These are phyloP conservation scores for Ophiostoma triangulosporum DNA, from an alignment of 2,329 filamentous ascomycete species.

Conservation along the genomic window DNA sequence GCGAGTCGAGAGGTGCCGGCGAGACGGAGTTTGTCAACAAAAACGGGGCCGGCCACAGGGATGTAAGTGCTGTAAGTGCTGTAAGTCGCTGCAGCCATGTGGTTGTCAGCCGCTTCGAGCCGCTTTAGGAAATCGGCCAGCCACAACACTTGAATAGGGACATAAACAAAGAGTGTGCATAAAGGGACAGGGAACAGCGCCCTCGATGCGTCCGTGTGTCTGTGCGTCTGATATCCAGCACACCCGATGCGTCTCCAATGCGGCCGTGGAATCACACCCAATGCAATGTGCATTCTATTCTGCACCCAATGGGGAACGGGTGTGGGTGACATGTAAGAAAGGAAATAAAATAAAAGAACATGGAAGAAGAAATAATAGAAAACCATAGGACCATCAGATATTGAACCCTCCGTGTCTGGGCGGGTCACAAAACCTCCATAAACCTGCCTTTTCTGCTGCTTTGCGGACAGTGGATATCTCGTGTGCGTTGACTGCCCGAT, in stretches of 20 bases:
- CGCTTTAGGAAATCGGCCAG: neutral
- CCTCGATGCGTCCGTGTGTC: neutral
- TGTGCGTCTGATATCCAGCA: too few species aligned
- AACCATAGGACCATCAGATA: conserved; percentile 21
- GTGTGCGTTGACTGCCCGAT: conserved; percentile 49
- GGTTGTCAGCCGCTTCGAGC: neutral
- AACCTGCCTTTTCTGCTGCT: conserved; percentile 55
- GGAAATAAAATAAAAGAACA: neutral
- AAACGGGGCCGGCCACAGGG: neutral
- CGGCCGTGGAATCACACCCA: too few species aligned
- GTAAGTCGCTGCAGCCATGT: neutral
- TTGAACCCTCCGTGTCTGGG: conserved; percentile 38
- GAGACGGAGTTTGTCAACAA: neutral
- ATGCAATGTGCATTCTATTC: neutral
- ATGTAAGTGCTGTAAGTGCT: neutral
- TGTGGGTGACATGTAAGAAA: neutral
- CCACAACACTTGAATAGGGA: neutral
- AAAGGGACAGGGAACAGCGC: neutral
- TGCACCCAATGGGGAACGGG: neutral
- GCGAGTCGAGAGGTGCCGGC: neutral
- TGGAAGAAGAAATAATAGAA: neutral
- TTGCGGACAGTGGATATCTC: conserved; percentile 54
- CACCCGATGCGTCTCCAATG: too few species aligned
- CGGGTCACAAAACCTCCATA: conserved; percentile 68
- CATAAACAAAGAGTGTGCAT: neutral